These are phyloP conservation scores for Malassezia arunalokei DNA, from an alignment of 1,284 basidiomycete genomes.

Conservation along the genomic window DNA sequence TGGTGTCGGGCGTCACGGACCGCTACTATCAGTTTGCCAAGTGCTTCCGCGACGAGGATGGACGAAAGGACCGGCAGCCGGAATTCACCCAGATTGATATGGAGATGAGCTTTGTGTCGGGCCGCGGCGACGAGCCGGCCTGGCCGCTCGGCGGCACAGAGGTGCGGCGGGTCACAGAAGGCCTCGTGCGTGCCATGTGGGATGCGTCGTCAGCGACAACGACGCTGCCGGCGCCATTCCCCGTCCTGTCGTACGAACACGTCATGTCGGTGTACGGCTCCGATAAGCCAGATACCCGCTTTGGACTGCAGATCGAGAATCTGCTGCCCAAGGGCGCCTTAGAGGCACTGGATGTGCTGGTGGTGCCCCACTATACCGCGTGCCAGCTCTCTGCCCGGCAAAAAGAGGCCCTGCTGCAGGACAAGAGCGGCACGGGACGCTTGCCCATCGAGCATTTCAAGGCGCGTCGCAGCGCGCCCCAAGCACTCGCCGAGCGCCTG, in stretches of 20 bases:
- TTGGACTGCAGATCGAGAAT: constrained; percentile 52
- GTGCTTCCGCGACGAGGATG: constrained; percentile 91
- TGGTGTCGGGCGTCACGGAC: constrained; percentile 77
- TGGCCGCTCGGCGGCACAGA: constrained; percentile 59
- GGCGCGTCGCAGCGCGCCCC: constrained; percentile 3
- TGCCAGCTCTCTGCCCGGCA: constrained; percentile 24
- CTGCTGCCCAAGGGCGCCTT: constrained; percentile 15
- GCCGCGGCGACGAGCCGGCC: constrained; percentile 43
- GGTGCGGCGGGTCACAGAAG: constrained; percentile 30
- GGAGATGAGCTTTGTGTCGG: constrained; percentile 88
- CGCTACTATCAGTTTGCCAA: constrained; percentile 82
- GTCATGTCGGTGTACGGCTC: constrained; percentile 57
- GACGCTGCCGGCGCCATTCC: background rate
- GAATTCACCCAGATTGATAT: constrained; percentile 95
- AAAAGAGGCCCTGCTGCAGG: constrained; percentile 19
- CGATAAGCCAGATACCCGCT: constrained; percentile 86
- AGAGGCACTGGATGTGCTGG: constrained; percentile 12
- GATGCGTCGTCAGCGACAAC: constrained; percentile 52
- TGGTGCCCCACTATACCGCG: constrained; percentile 1
- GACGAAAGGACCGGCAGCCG: constrained; percentile 81
- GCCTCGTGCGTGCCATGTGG: constrained; percentile 55
- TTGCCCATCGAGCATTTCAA: constrained; percentile 28
- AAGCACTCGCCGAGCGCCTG: constrained; percentile 26
- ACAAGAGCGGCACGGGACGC: constrained; percentile 12
- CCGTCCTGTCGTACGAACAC: constrained; percentile 2